Percentiles rank a stretch among this genome's conserved stretches.
phyloP scores from a whole-genome alignment of 257 asterid genomes.

The Nemophila menziesii region DNA sequence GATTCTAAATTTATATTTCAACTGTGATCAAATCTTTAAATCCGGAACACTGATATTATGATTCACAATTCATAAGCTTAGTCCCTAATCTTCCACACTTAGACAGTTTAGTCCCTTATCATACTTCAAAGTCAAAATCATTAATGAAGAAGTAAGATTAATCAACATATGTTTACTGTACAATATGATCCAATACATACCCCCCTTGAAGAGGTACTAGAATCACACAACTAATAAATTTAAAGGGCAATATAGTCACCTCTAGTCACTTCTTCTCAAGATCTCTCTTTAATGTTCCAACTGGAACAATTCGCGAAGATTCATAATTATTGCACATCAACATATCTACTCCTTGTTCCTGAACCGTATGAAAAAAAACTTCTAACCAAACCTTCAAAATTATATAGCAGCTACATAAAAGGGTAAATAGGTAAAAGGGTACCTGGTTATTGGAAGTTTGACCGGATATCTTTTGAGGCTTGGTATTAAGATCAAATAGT shows the following conservation, averaged over 20 bases:
- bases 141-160: not conserved
- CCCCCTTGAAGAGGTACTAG: not conserved
- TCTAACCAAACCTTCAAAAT: not conserved
- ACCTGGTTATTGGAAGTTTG: constrained; percentile 57
- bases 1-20: too few relatives aligned
- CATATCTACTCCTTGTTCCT: constrained; percentile 25
- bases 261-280: constrained; percentile 47
- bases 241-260: constrained; percentile 17
- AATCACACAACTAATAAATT: not conserved
- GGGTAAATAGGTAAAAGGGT: not conserved
- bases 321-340: constrained; percentile 40
- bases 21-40: too few relatives aligned
- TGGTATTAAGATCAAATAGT: constrained; percentile 71
- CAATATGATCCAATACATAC: not conserved
- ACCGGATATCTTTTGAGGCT: constrained; percentile 54
- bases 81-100: too few relatives aligned
- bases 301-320: constrained; percentile 43
- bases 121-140: too few relatives aligned
- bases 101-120: too few relatives aligned
- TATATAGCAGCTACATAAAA: not conserved
- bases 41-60: too few relatives aligned
- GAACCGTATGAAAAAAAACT: not conserved
- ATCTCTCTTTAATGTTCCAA: constrained; percentile 47
- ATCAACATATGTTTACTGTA: not conserved
- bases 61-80: too few relatives aligned